These are phyloP conservation scores for Delphinella strobiligena DNA, from an alignment of 2,329 filamentous ascomycete species.

Conservation along the genomic window DNA sequence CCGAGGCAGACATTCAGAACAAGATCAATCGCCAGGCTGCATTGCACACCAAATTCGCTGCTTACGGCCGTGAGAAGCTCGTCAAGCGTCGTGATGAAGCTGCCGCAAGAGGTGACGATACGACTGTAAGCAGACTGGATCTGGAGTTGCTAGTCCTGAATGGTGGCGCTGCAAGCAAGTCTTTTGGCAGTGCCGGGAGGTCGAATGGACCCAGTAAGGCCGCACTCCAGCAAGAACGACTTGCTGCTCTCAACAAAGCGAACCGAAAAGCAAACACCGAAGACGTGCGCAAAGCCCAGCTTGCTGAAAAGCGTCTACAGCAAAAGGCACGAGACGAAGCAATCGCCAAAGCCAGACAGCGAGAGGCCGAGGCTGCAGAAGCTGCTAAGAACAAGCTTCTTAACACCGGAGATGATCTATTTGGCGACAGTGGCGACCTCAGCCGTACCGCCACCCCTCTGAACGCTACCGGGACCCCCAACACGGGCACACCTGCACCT, in stretches of 20 bases:
- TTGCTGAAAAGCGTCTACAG: constrained; percentile 51
- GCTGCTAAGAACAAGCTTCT: constrained; percentile 20
- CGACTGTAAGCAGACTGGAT: constrained; percentile 37
- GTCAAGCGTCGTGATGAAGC: constrained; percentile 56
- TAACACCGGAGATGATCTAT: constrained; percentile 31
- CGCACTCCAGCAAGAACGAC: constrained; percentile 62
- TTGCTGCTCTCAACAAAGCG: constrained; percentile 70
- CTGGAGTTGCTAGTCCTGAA: constrained; percentile 43
- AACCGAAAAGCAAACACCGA: constrained; percentile 81
- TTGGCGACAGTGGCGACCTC: constrained; percentile 31
- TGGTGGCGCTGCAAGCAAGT: constrained; percentile 63
- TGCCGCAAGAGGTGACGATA: constrained; percentile 49
- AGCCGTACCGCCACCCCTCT: constrained; percentile 39
- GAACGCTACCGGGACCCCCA: constrained; percentile 27
- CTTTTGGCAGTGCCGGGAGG: constrained; percentile 40
- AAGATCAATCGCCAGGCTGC: constrained; percentile 62
- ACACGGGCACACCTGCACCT: constrained; percentile 23
- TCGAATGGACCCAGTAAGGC: constrained; percentile 34
- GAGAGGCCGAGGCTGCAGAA: constrained; percentile 25
- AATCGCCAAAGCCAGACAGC: constrained; percentile 35
- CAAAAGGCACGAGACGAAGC: constrained; percentile 39
- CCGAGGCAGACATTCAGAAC: constrained; percentile 66
- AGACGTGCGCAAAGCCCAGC: constrained; percentile 78
- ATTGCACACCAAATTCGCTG: constrained; percentile 47
- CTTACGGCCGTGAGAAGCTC: constrained; percentile 56